A percentile compares a stretch with the other conserved stretches of the same genome.
These are phyloP conservation scores for Agrocybe pediades DNA, from an alignment of 768 basidiomycete genomes.

Conservation along the genomic window DNA sequence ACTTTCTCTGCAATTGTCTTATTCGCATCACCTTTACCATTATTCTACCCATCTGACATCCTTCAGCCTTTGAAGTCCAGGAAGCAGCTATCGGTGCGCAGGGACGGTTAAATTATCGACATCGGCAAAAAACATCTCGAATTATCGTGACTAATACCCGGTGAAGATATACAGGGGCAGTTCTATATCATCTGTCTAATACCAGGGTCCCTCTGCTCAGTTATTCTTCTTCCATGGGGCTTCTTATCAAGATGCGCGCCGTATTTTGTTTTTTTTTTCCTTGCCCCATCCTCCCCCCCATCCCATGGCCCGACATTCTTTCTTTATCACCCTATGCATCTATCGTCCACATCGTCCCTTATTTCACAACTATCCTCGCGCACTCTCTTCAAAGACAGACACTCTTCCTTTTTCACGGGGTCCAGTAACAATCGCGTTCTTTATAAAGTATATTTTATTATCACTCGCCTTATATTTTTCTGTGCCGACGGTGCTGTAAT, in stretches of 20 bases:
- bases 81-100: constrained; percentile 27
- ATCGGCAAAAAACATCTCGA: constrained; percentile 18
- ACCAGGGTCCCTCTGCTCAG: constrained; percentile 28
- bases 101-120: constrained; percentile 27
- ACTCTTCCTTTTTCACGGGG: constrained; percentile 28
- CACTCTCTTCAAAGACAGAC: constrained; percentile 52
- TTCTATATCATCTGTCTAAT: constrained; percentile 36
- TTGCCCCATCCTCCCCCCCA: constrained; percentile 42
- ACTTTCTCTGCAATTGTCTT: constrained; percentile 68
- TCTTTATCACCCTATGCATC: constrained; percentile 58
- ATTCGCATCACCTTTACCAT: constrained; percentile 42
- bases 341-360: constrained; percentile 51
- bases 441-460: constrained; percentile 81
- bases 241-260: constrained; percentile 19
- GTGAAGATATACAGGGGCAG: constrained; percentile 33
- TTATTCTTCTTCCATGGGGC: constrained; percentile 30
- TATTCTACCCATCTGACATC: constrained; percentile 46
- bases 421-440: constrained; percentile 47
- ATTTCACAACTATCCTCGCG: constrained; percentile 36
- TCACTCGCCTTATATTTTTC: constrained; percentile 50
- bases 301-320: constrained; percentile 43
- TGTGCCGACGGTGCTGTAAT: constrained; percentile 34
- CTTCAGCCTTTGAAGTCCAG: constrained; percentile 44
- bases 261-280: constrained; percentile 26
- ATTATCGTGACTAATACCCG: constrained; percentile 22